Base-by-base conservation (phyloP, 768 basidiomycete genomes). In the Pleurotus cornucopiae region DNA sequence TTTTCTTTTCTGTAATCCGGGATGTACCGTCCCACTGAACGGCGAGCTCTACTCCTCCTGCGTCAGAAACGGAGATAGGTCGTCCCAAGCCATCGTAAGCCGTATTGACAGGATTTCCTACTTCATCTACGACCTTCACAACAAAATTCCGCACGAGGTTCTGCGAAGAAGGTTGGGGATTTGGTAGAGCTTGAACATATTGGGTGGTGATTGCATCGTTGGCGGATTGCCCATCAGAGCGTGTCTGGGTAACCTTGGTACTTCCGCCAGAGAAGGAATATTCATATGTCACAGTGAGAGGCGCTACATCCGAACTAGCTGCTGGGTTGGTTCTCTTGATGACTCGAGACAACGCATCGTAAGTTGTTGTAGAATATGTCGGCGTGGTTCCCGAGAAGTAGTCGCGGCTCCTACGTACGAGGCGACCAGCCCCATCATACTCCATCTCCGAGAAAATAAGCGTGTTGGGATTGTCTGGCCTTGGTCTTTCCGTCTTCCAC, bases 81-180 rank as follows among this genome's bases (percentile, higher is more conserved):
- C 51, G 34, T 39, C 37, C 51, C 16, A 53, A 38, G 2, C 38
- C 51, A 41, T 53, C 51, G 18, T 16, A 53, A 6, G 5, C 38
- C 6, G 51, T 53, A n/a, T 53, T 26, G 21, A 53, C 39, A n/a
- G 51, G 20, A 16, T 53, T 37, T 6, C n/a, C 37, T 18, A 39
- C 39, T 21, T 53, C 51, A 25, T 53, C 51, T 18, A 53, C 39
- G 39, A 41, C 51, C 25, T 53, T 39, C 6, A 41, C 20, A 34
- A 25, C 14, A 39, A 53, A n/a, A 23, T 53, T 53, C 51, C 41
- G 39, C 11, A 53, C 25, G 21, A 53, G 41, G 38, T 53, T 53
- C 13, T 34, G 38, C 16, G 51, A 18, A 18, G 51, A 40, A 4
- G 51, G 51, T 11, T 53, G 37, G n/a, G 51, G 51, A 25, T 53